Evolutionary conservation across 148 eudicot genomes (phyloP).

Genomic region (Diospyros kaki): DNA sequence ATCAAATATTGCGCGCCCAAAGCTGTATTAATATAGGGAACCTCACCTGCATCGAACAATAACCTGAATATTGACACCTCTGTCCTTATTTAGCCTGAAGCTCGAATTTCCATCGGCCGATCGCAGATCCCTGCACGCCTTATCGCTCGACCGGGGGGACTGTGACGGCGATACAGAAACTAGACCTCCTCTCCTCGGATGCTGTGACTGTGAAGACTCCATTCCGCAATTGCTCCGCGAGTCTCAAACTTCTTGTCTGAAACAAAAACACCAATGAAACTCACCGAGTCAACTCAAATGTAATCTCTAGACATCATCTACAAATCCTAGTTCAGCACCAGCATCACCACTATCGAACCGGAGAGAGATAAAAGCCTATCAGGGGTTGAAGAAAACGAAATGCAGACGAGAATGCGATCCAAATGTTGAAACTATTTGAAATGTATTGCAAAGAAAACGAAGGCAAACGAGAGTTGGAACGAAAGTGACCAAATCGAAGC

Average conservation of each 20-base stretch:
- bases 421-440: not conserved
- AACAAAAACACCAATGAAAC: not conserved
- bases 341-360: too few species aligned
- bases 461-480: conserved; percentile 11
- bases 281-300: conserved; percentile 10
- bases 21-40: too few species aligned
- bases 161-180: conserved; percentile 62
- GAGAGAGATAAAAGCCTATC: conserved; percentile 8
- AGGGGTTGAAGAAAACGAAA: not conserved
- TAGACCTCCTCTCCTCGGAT: conserved; percentile 51
- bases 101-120: conserved; percentile 51
- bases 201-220: conserved; percentile 26
- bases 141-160: conserved; percentile 82
- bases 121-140: conserved; percentile 72
- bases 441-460: not conserved
- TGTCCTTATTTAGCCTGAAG: conserved; percentile 57
- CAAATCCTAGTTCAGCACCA: not conserved
- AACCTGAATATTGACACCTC: conserved; percentile 95
- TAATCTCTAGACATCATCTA: conserved; percentile 5
- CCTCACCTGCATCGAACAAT: conserved; percentile 92
- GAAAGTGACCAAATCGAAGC: conserved; percentile 18
- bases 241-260: conserved; percentile 11
- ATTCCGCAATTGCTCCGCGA: conserved; percentile 11
- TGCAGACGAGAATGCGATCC: conserved; percentile 3
- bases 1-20: too few species aligned